phyloP scores from a whole-genome alignment of 495 filamentous ascomycete genomes.

The Aspergillus incahuasiensis region DNA sequence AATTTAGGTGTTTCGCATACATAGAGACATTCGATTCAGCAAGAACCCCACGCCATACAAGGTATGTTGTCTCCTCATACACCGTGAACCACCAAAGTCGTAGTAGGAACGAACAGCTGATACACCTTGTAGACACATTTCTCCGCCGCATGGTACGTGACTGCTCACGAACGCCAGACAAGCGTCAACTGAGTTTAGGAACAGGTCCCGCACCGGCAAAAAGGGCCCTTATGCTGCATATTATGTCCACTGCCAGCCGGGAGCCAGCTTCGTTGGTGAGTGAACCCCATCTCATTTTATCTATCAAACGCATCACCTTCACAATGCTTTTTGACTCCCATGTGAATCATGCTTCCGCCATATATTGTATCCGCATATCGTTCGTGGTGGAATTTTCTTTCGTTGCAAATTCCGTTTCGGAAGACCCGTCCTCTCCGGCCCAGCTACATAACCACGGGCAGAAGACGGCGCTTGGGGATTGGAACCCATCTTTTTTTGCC shows the following conservation, averaged over 20 bases:
- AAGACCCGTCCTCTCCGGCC: too few relatives aligned
- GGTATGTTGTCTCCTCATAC: slow-evolving; percentile 38
- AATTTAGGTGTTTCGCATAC: slow-evolving; percentile 69
- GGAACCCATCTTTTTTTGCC: background rate
- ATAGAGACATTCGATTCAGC: slow-evolving; percentile 74
- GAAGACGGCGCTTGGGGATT: background rate
- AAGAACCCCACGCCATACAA: slow-evolving; percentile 84
- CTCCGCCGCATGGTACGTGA: slow-evolving; percentile 68
- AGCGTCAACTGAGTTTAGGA: slow-evolving; percentile 21
- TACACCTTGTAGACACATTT: slow-evolving; percentile 60
- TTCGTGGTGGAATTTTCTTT: background rate
- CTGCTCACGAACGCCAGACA: background rate
- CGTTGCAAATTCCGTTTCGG: background rate
- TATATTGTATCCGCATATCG: background rate
- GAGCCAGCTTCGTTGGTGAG: slow-evolving; percentile 58
- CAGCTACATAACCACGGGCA: background rate
- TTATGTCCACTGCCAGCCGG: slow-evolving; percentile 64
- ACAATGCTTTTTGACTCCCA: too few relatives aligned
- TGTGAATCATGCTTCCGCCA: background rate
- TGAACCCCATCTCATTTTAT: slow-evolving; percentile 16
- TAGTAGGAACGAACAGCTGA: background rate
- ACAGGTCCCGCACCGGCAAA: slow-evolving; percentile 71
- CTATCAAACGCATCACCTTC: too few relatives aligned
- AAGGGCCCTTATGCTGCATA: slow-evolving; percentile 86
- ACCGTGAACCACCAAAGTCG: background rate